Evolutionary conservation across 2,329 filamentous ascomycete species (phyloP).

Genomic region (Trichophyton mentagrophytes): DNA sequence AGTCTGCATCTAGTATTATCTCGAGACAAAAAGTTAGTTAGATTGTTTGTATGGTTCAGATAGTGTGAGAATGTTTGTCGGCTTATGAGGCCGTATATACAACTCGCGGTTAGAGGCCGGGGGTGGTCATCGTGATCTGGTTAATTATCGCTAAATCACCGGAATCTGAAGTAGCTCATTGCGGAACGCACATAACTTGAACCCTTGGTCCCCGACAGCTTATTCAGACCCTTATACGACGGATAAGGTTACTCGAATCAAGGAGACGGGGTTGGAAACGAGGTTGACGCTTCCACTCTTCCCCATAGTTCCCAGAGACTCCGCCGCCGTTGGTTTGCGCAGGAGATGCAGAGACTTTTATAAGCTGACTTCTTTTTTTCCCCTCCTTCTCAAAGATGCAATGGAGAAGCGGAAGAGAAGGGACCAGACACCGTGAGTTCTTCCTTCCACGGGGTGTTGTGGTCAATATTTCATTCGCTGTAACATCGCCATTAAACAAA

Average conservation of each 20-base stretch:
- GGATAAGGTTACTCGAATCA: background rate
- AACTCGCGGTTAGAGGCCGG: background rate
- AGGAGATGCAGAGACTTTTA: background rate
- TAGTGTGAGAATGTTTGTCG: background rate
- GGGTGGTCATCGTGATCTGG: background rate
- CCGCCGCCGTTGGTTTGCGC: background rate
- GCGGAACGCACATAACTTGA: background rate
- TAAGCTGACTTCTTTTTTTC: too few species aligned
- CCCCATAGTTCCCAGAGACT: background rate
- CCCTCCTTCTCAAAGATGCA: too few species aligned
- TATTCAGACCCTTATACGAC: background rate
- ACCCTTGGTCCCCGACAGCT: background rate
- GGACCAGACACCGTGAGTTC: background rate
- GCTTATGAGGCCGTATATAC: background rate
- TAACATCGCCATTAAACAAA: background rate
- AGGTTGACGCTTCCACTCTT: background rate
- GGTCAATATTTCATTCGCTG: background rate
- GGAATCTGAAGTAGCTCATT: background rate
- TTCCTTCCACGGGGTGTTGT: background rate
- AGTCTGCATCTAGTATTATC: background rate
- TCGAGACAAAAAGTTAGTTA: background rate
- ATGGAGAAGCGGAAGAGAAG: too few species aligned
- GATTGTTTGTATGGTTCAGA: background rate
- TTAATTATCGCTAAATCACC: background rate
- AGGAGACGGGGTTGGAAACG: background rate